Conservation (phyloP, 2,329 filamentous ascomycete species). For the Exophiala lecanii-corni region DNA sequence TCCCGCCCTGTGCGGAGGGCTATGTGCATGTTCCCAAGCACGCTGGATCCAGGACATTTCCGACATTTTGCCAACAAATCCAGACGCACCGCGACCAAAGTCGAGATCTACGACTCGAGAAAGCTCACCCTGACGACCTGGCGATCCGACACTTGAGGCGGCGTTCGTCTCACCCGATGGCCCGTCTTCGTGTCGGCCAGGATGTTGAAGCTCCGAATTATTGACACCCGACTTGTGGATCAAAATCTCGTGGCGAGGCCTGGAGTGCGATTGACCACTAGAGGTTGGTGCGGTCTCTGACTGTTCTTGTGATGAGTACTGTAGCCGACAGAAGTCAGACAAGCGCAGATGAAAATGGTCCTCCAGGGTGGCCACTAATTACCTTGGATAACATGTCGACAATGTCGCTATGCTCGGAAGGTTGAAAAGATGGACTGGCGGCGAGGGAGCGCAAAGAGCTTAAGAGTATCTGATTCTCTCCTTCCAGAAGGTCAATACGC, state of each 20-base stretch:
- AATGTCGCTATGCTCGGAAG: conserved; percentile 12
- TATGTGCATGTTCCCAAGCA: conserved; percentile 6
- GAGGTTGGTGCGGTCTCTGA: conserved; percentile 1
- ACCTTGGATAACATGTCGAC: conserved; percentile 20
- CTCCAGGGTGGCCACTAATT: too few relatives aligned
- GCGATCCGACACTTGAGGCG: conserved; percentile 15
- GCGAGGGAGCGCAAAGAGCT: conserved; percentile 12
- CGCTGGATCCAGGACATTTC: conserved; percentile 25
- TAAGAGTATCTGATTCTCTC: conserved; percentile 12
- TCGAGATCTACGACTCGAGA: conserved; percentile 14
- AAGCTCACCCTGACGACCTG: conserved; percentile 14
- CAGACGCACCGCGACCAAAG: conserved; percentile 14
- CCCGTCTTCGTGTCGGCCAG: neutral
- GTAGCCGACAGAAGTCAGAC: neutral
- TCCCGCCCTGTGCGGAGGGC: neutral
- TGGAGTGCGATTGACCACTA: conserved; percentile 9
- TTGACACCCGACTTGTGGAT: neutral
- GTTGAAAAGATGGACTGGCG: conserved; percentile 10
- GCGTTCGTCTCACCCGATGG: conserved; percentile 7
- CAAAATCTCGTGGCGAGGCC: neutral
- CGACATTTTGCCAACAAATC: conserved; percentile 23
- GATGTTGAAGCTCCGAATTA: neutral
- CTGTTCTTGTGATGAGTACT: conserved; percentile 11
- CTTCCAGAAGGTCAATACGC: conserved; percentile 13
- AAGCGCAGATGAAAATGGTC: neutral